These are phyloP conservation scores for Thermochaetoides thermophila DNA, from an alignment of 495 filamentous ascomycete genomes.

Conservation along the genomic window DNA sequence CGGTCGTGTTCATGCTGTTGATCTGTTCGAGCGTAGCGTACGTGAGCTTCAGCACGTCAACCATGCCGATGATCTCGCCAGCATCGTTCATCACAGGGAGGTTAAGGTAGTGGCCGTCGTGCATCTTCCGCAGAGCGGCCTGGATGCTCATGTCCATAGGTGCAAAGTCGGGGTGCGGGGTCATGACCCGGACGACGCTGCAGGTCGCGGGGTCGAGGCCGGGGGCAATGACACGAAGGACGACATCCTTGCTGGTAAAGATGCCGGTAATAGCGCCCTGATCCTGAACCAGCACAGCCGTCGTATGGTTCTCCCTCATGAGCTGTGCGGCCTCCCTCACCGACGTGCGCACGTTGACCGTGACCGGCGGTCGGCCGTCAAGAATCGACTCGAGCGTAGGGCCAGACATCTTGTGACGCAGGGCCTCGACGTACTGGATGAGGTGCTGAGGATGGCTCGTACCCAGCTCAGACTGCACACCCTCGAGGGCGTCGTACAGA, in stretches of 20 bases:
- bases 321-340: conserved; percentile 86
- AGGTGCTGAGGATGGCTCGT: conserved; percentile 96
- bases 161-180: conserved; percentile 95
- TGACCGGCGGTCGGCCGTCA: conserved; percentile 79
- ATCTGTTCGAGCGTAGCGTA: conserved; percentile 97
- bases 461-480: conserved; percentile 95
- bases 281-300: conserved; percentile 89
- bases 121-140: conserved; percentile 95
- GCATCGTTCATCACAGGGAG: conserved; percentile 94
- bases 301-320: conserved; percentile 99
- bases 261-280: conserved; percentile 96
- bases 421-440: conserved; percentile 94
- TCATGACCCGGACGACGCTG: conserved; percentile 97
- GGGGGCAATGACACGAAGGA: conserved; percentile 92
- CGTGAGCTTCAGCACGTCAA: conserved; percentile 93
- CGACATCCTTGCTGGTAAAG: conserved; percentile 98
- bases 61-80: conserved; percentile 98
- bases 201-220: conserved; percentile 89
- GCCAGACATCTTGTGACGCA: conserved; percentile 93
- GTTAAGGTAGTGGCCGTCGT: conserved; percentile 97
- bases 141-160: conserved; percentile 99
- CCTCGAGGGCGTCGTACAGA: conserved; percentile 92
- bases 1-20: conserved; percentile 49
- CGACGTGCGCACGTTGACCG: conserved; percentile 86
- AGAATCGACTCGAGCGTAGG: conserved; percentile 91